Evolutionary conservation across 2,329 filamentous ascomycete species (phyloP).

Genomic region (Cercospora canescens): DNA sequence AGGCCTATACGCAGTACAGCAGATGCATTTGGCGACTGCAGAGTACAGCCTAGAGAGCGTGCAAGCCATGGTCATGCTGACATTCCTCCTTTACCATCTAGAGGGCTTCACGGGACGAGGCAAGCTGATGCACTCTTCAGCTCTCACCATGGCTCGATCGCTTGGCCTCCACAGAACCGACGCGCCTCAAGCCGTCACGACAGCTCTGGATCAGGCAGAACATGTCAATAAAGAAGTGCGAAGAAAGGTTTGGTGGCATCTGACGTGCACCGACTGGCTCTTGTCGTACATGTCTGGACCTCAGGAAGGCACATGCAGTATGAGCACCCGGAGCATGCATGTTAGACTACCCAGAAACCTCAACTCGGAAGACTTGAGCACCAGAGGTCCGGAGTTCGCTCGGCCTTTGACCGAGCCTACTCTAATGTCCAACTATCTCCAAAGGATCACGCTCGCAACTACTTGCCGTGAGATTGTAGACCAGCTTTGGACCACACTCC

Average conservation of each 20-base stretch:
- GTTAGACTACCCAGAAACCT: constrained; percentile 46
- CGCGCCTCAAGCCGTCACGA: constrained; percentile 1
- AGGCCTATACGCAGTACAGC: constrained; percentile 18
- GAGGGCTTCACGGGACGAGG: constrained; percentile 30
- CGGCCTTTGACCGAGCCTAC: constrained; percentile 41
- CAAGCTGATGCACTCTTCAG: constrained; percentile 24
- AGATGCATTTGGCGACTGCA: constrained; percentile 9
- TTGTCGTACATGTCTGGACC: constrained; percentile 44
- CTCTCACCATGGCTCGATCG: constrained; percentile 25
- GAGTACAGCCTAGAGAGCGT: constrained; percentile 26
- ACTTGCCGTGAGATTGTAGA: constrained; percentile 46
- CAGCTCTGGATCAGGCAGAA: constrained; percentile 9
- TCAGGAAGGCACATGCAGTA: constrained; percentile 46
- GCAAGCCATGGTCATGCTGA: constrained; percentile 31
- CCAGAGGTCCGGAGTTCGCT: constrained; percentile 24
- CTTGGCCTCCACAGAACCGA: constrained; percentile 29
- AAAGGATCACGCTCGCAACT: constrained; percentile 43
- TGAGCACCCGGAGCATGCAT: constrained; percentile 44
- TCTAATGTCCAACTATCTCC: constrained; percentile 47
- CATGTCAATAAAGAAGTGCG: constrained; percentile 29
- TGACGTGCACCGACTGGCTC: constrained; percentile 31
- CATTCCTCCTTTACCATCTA: constrained; percentile 32
- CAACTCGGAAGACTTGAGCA: constrained; percentile 40
- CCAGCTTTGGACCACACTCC: constrained; percentile 26
- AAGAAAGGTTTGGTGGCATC: constrained; percentile 33